Percentiles rank a stretch among this genome's conserved stretches.
These are phyloP conservation scores for Trichothecium sympodiale DNA, from an alignment of 2,329 filamentous ascomycete genomes.

Conservation along the genomic window DNA sequence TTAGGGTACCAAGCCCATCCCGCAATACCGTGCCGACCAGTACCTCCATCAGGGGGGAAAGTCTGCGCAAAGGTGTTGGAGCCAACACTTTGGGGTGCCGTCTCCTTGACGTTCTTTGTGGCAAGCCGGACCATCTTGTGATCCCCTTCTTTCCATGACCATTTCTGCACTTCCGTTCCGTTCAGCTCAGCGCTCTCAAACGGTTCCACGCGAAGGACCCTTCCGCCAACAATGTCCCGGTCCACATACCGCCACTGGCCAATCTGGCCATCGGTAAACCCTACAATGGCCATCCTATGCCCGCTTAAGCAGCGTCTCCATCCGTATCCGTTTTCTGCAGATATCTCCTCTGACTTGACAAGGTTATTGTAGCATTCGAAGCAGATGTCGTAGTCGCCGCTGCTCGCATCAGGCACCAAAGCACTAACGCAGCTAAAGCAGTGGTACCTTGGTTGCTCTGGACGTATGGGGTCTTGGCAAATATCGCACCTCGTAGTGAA, in stretches of 20 bases:
- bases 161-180: constrained; percentile 30
- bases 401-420: constrained; percentile 31
- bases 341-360: constrained; percentile 52
- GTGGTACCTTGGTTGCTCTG: constrained; percentile 62
- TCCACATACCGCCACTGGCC: constrained; percentile 59
- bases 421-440: constrained; percentile 60
- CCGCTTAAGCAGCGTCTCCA: constrained; percentile 75
- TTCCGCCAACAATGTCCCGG: constrained; percentile 67
- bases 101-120: constrained; percentile 36
- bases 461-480: constrained; percentile 62
- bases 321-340: constrained; percentile 65
- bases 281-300: constrained; percentile 76
- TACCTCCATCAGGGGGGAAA: constrained; percentile 68
- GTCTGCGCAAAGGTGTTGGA: constrained; percentile 13
- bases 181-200: constrained; percentile 23
- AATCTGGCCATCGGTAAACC: constrained; percentile 57
- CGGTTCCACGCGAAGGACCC: constrained; percentile 51
- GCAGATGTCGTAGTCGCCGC: constrained; percentile 84
- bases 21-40: constrained; percentile 52
- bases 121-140: constrained; percentile 34
- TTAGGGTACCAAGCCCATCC: constrained; percentile 72
- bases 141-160: constrained; percentile 36
- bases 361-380: constrained; percentile 63
- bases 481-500: constrained; percentile 71
- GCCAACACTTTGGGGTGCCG: constrained; percentile 22